Evolutionary conservation across 345 rosid species (phyloP), one percentile per base, ranked within the genome.

Genomic region (Aquilaria malaccensis): DNA sequence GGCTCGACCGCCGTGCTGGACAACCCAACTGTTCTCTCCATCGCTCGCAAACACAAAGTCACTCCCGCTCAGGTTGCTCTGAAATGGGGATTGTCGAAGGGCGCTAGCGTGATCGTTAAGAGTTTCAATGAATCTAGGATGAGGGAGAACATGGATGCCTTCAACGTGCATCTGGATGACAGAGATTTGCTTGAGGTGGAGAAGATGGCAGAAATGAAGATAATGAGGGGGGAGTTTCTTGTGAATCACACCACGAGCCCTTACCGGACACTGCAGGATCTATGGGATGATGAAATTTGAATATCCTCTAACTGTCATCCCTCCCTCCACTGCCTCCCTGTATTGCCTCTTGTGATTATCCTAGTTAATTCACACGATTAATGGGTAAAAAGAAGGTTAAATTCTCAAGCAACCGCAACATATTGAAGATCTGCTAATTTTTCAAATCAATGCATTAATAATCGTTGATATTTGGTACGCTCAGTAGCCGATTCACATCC

Each of bases 51-150:
- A 53, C 87, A 88, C 70, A 56, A 74, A 4, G 85, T 82, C 29
- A 81, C 92, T 53, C 92, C 95, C 5, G 94, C 96, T 72, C 96
- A 91, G 86, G 94, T 88, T 75, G 96, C 96, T 37, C 61, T 91
- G 6, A 80, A 77, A 41, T 92, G 98, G 96, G 98, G 96, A 48
- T 60, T 85, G 67, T 79, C 96, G 14, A 88, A 68, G 73, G 95
- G 96, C n/a, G 76, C 81, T 7, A 88, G 95, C 62, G 81, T 82
- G 78, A 79, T 88, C 1, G 90, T 82, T 55, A 88, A 88, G 81
- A 92, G 98, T 74, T 92, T 92, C 76, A 76, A 80, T 68, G 60
- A 64, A 57, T 67, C 63, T 11, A 83, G 98, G 51, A 64, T 87
- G 78, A 81, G 32, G 63, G 95, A 89, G 71, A 92, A 92, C 80